Evolutionary conservation across 768 basidiomycete species (phyloP), one percentile per base, ranked within the genome.

Genomic region (Panellus pusillus): DNA sequence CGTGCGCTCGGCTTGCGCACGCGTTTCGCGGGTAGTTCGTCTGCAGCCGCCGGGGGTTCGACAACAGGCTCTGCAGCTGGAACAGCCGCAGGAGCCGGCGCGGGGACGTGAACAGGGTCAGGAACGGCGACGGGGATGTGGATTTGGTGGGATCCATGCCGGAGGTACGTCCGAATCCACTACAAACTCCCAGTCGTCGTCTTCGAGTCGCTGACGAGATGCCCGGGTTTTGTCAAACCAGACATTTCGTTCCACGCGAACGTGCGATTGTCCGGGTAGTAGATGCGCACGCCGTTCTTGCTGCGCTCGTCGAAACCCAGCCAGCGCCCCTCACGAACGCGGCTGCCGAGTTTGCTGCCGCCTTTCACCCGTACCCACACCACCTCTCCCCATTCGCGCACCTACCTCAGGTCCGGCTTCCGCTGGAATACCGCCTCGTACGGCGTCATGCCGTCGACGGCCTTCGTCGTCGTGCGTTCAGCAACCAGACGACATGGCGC

Each of bases 401-500:
- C 19, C 1, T 13, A 47, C 17, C 20, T 36, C 39, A 70, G n/a
- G n/a, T 65, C 52, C 0, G 66, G 66, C 24, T 54, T 58, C 0
- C 14, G 11, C 0, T 52, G 40, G 0, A 2, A 38, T 39, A 61
- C 61, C 0, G 47, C 57, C 42, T 62, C 49, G 47, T 52, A 45
- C 28, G 57, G 57, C 12, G 57, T 55, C 53, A 54, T 52, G 14
- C 40, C 46, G 11, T 42, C 20, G 1, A 45, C 37, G 0, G 50
- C 57, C 38, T 40, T 48, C 31, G 54, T 51, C 32, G 35, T 4
- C 27, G 47, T 39, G 43, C 54, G 46, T 69, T 70, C 3, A 48
- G 14, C 1, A 70, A 17, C 29, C 65, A 69, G 9, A 44, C 50
- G 0, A 60, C 68, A 28, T 60, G 47, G 57, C 49, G 3, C 2